Evolutionary conservation across 176 grass and related monocot genomes (phyloP).

Genomic region (Lolium multiflorum): DNA sequence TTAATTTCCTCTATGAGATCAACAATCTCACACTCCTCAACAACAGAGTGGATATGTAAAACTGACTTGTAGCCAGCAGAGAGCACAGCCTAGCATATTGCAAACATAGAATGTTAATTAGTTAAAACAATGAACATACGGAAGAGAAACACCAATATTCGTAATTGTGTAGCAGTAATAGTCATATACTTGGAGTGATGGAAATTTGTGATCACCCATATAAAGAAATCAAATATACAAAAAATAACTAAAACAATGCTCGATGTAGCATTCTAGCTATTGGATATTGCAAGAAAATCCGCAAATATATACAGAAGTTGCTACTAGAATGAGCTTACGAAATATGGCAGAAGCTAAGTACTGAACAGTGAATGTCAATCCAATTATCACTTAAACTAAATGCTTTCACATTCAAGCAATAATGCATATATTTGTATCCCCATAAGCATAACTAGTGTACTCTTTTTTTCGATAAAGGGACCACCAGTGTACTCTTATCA

Average conservation of each 20-base stretch:
- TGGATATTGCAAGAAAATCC: background rate
- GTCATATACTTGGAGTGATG: background rate
- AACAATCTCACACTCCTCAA: constrained; percentile 97
- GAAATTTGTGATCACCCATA: background rate
- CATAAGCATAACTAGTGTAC: background rate
- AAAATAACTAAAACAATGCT: background rate
- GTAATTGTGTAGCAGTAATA: background rate
- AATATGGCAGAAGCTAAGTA: background rate
- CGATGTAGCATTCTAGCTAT: background rate
- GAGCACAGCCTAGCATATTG: constrained; percentile 78
- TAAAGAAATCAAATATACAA: background rate
- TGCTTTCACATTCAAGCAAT: background rate
- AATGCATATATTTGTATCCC: background rate
- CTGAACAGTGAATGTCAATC: background rate
- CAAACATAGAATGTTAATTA: background rate
- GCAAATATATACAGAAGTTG: background rate
- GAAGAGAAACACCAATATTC: background rate
- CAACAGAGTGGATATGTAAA: constrained; percentile 91
- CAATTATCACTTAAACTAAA: background rate
- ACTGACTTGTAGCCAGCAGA: constrained; percentile 93
- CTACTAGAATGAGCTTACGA: background rate
- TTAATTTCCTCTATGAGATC: constrained; percentile 97
- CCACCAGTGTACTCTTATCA: background rate
- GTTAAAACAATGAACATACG: background rate
- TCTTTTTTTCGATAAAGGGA: no score